phyloP scores from a whole-genome alignment of 2,329 filamentous ascomycete genomes.

The Plenodomus lindquistii region DNA sequence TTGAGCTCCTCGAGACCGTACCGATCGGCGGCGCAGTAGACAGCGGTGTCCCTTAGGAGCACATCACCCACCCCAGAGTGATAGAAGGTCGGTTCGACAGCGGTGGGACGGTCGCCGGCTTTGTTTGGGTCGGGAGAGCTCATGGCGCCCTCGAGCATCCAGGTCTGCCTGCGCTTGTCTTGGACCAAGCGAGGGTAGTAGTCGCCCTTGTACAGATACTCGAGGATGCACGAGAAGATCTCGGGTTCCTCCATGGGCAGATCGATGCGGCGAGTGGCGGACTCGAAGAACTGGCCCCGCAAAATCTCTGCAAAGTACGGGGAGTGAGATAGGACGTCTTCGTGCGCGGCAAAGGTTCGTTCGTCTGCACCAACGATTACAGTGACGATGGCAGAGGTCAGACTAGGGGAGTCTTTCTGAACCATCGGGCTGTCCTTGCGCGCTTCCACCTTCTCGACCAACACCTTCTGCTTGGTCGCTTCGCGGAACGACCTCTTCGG shows the following conservation, averaged over 20 bases:
- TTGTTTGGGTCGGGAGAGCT: conserved; percentile 60
- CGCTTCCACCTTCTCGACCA: conserved; percentile 73
- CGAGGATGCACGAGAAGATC: conserved; percentile 89
- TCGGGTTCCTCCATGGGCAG: conserved; percentile 82
- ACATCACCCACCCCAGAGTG: conserved; percentile 73
- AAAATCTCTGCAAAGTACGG: conserved; percentile 79
- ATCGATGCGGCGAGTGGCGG: conserved; percentile 73
- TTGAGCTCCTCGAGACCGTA: conserved; percentile 94
- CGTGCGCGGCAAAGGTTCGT: conserved; percentile 91
- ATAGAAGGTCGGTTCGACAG: conserved; percentile 75
- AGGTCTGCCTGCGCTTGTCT: conserved; percentile 83
- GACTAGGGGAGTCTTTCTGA: conserved; percentile 54
- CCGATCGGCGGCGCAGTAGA: conserved; percentile 90
- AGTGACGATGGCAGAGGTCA: conserved; percentile 78
- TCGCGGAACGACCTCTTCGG: conserved; percentile 76
- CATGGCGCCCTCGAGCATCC: conserved; percentile 78
- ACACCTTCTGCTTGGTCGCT: conserved; percentile 68
- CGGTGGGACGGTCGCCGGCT: conserved; percentile 59
- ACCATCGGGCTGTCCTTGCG: conserved; percentile 62
- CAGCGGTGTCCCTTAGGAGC: conserved; percentile 86
- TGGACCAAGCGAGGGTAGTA: conserved; percentile 89
- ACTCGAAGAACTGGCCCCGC: conserved; percentile 72
- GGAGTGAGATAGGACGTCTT: conserved; percentile 85
- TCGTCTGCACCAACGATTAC: conserved; percentile 82
- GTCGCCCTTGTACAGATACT: conserved; percentile 96